These are phyloP conservation scores for Pascua guehoae DNA, from an alignment of 1,284 basidiomycete genomes.

Conservation along the genomic window DNA sequence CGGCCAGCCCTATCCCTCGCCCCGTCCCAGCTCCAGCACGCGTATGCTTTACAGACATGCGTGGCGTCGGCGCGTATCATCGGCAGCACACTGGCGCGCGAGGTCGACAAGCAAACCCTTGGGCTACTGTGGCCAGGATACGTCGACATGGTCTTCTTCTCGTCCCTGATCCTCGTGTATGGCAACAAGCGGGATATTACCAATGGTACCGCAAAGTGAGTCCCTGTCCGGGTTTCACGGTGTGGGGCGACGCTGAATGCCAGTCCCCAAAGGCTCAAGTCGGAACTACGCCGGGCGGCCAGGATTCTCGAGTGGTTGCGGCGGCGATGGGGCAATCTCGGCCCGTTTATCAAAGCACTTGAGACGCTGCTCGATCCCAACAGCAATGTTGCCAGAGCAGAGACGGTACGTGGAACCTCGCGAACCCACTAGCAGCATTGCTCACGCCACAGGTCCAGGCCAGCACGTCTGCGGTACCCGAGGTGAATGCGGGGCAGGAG, in stretches of 20 bases:
- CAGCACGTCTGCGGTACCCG: neutral
- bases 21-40: slow-evolving; percentile 15
- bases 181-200: slow-evolving; percentile 10
- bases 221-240: neutral
- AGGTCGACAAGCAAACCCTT: neutral
- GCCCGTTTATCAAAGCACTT: slow-evolving; percentile 11
- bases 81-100: slow-evolving; percentile 7
- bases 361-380: slow-evolving; percentile 1
- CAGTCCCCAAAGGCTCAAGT: neutral
- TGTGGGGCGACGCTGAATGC: neutral
- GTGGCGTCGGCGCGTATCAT: slow-evolving; percentile 20
- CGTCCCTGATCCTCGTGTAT: slow-evolving; percentile 24
- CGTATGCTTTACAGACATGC: slow-evolving; percentile 20
- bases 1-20: slow-evolving; percentile 20
- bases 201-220: neutral
- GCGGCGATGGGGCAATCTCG: slow-evolving; percentile 11
- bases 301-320: slow-evolving; percentile 4
- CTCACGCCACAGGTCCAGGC: neutral
- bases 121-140: slow-evolving; percentile 24
- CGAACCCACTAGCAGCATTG: neutral
- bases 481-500: neutral
- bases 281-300: slow-evolving; percentile 1
- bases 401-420: neutral
- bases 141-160: slow-evolving; percentile 27
- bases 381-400: neutral